A percentile compares a stretch with the other conserved stretches of the same genome.
Evolutionary conservation across 441 rosid genomes (phyloP).

Genomic region (Populus hybrid): DNA sequence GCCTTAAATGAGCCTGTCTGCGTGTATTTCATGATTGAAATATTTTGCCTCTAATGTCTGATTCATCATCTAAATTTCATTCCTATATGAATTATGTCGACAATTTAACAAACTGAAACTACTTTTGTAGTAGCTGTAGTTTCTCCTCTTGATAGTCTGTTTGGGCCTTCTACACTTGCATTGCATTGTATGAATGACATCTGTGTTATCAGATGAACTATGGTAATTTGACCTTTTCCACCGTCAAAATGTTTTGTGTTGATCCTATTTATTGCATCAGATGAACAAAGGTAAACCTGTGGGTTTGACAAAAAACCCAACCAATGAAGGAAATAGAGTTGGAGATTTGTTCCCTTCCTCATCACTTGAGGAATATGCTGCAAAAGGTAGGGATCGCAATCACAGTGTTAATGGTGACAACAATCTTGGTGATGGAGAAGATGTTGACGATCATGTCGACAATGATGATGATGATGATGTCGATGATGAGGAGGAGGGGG

Average conservation of each 20-base stretch:
- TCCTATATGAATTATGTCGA: neutral
- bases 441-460: conserved; percentile 3
- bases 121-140: neutral
- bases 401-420: conserved; percentile 9
- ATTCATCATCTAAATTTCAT: neutral
- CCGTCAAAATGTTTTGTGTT: neutral
- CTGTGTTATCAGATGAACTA: neutral
- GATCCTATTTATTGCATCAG: conserved; percentile 36
- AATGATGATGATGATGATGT: neutral
- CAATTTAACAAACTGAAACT: neutral
- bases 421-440: conserved; percentile 10
- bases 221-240: neutral
- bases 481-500: conserved; percentile 18
- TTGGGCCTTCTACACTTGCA: neutral
- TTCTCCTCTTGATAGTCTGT: neutral
- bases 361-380: conserved; percentile 81
- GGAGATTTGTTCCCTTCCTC: conserved; percentile 77
- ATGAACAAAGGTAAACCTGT: conserved; percentile 61
- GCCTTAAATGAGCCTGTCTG: neutral
- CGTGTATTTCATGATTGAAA: neutral
- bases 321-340: conserved; percentile 59
- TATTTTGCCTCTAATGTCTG: neutral
- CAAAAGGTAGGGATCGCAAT: conserved; percentile 36
- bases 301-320: conserved; percentile 32
- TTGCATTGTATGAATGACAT: neutral